Evolutionary conservation across 768 basidiomycete genomes (phyloP).

Genomic region (Suillus lakei): DNA sequence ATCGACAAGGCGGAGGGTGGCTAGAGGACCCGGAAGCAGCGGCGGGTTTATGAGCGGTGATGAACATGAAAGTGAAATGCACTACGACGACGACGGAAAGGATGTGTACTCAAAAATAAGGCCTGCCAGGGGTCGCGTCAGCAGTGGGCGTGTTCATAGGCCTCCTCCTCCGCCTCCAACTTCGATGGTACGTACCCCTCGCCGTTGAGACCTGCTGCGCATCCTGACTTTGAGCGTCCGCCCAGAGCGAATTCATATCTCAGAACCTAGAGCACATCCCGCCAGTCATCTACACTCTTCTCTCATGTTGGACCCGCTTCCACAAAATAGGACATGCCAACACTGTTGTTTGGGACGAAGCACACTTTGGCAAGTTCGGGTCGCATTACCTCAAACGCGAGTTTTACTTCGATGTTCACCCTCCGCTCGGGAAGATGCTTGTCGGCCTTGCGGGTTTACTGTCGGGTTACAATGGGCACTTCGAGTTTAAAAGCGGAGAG

Average conservation of each 20-base stretch:
- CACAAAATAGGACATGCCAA: conserved; percentile 89
- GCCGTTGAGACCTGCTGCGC: conserved; percentile 8
- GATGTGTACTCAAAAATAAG: conserved; percentile 60
- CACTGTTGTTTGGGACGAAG: conserved; percentile 97
- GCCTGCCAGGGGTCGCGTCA: conserved; percentile 43
- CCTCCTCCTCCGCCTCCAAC: conserved; percentile 68
- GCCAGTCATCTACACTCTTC: conserved; percentile 86
- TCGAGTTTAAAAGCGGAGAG: conserved; percentile 93
- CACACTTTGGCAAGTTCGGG: conserved; percentile 99
- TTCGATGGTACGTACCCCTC: conserved; percentile 51
- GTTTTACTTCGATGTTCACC: conserved; percentile 99
- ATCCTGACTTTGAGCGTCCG: conserved; percentile 8
- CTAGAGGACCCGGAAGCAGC: conserved; percentile 38
- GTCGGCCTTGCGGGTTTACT: conserved; percentile 92
- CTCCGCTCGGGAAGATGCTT: conserved; percentile 98
- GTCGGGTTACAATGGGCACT: conserved; percentile 88
- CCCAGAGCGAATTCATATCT: conserved; percentile 72
- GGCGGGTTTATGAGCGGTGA: conserved; percentile 33
- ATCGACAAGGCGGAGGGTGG: conserved; percentile 49
- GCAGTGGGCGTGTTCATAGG: conserved; percentile 66
- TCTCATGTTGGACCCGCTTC: conserved; percentile 94
- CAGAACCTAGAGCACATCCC: conserved; percentile 83
- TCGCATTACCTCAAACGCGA: conserved; percentile 98
- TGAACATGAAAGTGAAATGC: conserved; percentile 32
- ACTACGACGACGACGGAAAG: conserved; percentile 69